A percentile compares a stretch with the other conserved stretches of the same genome.
These are phyloP conservation scores for Excoecaria agallocha DNA, from an alignment of 345 rosid genomes.

Conservation along the genomic window DNA sequence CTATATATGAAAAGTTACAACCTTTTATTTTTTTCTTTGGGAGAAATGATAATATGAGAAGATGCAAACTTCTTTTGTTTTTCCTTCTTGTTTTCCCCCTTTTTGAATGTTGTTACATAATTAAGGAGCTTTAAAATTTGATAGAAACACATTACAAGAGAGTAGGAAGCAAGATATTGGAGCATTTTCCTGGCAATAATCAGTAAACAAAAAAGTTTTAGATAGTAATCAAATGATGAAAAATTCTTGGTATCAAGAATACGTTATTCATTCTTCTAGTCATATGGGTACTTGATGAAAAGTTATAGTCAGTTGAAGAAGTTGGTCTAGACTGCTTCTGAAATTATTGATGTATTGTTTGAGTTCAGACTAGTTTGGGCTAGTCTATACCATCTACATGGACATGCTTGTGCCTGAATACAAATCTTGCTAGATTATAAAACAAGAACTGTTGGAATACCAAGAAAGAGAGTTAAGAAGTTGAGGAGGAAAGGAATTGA, in stretches of 20 bases:
- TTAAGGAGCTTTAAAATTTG: background rate
- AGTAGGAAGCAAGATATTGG: background rate
- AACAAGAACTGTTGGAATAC: background rate
- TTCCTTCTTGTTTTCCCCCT: no score
- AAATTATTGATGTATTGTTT: background rate
- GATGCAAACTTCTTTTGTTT: no score
- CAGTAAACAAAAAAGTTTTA: background rate
- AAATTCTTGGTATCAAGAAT: background rate
- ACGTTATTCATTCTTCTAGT: background rate
- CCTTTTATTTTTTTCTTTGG: no score
- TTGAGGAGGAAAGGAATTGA: background rate
- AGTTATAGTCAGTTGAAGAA: background rate
- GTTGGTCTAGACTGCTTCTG: background rate
- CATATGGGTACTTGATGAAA: background rate
- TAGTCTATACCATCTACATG: no score
- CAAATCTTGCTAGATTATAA: background rate
- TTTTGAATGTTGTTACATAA: no score
- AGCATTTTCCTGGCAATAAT: background rate
- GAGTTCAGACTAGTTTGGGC: background rate
- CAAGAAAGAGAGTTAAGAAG: background rate
- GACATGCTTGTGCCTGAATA: background rate
- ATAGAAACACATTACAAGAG: background rate
- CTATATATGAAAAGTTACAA: no score
- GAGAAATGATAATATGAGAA: no score
- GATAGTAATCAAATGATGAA: background rate